Evolutionary conservation across 2,329 filamentous ascomycete genomes (phyloP), one percentile per base, ranked within the genome.

Genomic region (Hypomyces perniciosus): DNA sequence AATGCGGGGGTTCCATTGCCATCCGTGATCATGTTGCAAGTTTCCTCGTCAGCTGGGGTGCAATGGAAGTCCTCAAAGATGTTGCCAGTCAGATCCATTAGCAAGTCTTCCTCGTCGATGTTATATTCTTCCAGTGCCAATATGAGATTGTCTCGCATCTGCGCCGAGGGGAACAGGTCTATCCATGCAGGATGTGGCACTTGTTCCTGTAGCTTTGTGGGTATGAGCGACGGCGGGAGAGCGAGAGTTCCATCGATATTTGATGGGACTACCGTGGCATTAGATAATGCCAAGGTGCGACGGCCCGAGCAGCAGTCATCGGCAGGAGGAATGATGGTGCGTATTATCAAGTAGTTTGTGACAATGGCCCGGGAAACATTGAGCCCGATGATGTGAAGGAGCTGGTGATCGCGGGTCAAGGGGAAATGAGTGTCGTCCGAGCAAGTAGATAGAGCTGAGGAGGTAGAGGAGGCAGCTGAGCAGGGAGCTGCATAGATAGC

Each of bases 301-400:
- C 42, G 51, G 5, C 40, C 20, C 6, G 40, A 28, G 34, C 57
- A 58, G 49, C 52, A 52, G 5, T 26, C 35, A 8, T 48, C 34
- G 6, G 50, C 51, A 9, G 33, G 6, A 5, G 54, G 49, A 9
- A 54, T 48, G 8, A 59, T 50, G 4, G 52, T 47, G 20, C 31
- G 46, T 34, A 59, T 40, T 1, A 59, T 58, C 13, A 58, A 53
- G 52, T 58, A 59, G 48, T 59, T 59, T 46, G 57, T 58, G 9
- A 59, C 48, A 9, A 59, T 34, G 1, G 57, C 57, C 2, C 56
- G 49, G 30, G 56, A 58, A n/a, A 59, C 52, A n/a, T 59, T 59
- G 46, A 59, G 31, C 1, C 53, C 48, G 29, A 58, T 57, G 42
- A 59, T 52, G 44, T 55, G 53, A 7, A 59, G 45, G 29, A 59